Conservation (phyloP, 768 basidiomycete species). For the Tulasnella sp. region DNA sequence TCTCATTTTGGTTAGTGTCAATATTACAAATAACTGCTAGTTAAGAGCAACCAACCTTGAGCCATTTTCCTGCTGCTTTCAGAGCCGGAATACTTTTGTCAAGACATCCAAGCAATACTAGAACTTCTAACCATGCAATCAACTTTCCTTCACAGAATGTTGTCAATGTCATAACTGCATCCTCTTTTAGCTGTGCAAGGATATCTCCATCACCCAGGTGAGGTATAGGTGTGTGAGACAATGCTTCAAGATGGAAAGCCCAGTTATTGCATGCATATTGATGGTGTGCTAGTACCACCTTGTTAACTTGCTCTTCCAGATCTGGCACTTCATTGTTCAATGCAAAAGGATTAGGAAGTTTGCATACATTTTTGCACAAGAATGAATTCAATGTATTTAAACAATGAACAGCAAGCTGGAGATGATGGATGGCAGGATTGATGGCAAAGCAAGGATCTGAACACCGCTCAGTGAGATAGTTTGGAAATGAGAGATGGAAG, state of each 20-base stretch:
- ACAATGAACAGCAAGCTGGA: not conserved
- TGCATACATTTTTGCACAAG: not conserved
- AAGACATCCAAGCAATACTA: not conserved
- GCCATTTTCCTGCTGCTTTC: not conserved
- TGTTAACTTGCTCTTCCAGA: not conserved
- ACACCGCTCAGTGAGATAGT: conserved; percentile 9
- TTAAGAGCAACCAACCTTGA: not conserved
- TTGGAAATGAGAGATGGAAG: conserved; percentile 12
- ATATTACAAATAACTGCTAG: not conserved
- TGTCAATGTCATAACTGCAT: no score
- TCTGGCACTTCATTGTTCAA: not conserved
- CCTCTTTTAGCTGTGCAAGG: no score
- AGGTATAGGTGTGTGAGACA: not conserved
- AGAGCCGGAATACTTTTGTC: not conserved
- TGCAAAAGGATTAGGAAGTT: not conserved
- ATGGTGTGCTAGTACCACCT: not conserved
- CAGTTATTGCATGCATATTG: not conserved
- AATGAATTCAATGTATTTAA: not conserved
- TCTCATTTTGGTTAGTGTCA: not conserved
- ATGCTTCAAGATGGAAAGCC: not conserved
- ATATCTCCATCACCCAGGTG: no score
- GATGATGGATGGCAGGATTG: not conserved
- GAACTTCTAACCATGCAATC: not conserved
- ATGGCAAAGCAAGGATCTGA: not conserved
- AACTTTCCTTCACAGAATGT: not conserved